Conservation (phyloP, 768 basidiomycete genomes). For the Lepiota venenata region DNA sequence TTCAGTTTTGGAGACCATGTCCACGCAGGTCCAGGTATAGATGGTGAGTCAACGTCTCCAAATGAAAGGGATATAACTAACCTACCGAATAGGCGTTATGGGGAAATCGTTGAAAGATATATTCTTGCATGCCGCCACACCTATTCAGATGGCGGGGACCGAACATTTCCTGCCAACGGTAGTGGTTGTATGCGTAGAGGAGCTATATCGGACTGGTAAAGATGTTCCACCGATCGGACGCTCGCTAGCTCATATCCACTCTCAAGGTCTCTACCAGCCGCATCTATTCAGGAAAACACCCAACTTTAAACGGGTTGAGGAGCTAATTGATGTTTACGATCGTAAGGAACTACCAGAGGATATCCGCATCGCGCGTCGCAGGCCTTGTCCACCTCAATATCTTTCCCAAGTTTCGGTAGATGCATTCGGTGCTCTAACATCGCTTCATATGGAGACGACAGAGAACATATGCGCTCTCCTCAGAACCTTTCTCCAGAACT, state of each 20-base stretch:
- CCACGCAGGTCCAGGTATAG: background rate
- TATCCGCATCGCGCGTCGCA: constrained; percentile 19
- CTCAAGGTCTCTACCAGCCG: constrained; percentile 29
- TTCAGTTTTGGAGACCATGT: background rate
- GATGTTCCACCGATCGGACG: background rate
- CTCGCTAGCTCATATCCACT: background rate
- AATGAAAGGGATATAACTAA: background rate
- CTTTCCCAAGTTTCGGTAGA: background rate
- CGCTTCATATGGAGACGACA: constrained; percentile 32
- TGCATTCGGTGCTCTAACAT: constrained; percentile 25
- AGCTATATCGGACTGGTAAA: constrained; percentile 37
- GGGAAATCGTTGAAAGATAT: background rate
- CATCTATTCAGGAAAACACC: constrained; percentile 30
- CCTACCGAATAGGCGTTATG: background rate
- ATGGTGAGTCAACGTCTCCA: background rate
- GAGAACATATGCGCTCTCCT: constrained; percentile 39
- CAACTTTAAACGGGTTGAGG: constrained; percentile 30
- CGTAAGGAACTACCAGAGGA: constrained; percentile 21
- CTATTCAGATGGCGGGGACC: constrained; percentile 16
- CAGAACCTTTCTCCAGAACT: constrained; percentile 33
- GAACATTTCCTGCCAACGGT: constrained; percentile 37
- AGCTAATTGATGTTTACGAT: constrained; percentile 36
- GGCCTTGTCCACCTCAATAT: constrained; percentile 2
- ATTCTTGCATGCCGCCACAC: background rate
- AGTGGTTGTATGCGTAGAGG: constrained; percentile 38